phyloP scores from a whole-genome alignment of 1,139 yeast species.

The Yamadazyma membranifaciens region DNA sequence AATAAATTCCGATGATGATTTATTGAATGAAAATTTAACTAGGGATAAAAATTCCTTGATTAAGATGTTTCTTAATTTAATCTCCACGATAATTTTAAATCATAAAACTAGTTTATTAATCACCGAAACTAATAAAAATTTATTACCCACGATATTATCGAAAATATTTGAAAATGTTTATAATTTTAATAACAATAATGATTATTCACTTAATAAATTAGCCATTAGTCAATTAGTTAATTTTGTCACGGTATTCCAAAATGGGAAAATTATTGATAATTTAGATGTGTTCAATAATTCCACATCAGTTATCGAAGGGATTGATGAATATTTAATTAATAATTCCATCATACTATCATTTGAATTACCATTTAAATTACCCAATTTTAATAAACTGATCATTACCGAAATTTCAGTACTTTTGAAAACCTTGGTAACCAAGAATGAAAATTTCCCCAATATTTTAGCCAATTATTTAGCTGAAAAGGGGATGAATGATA shows the following conservation, averaged over 20 bases:
- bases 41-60: constrained; percentile 63
- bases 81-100: constrained; percentile 71
- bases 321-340: constrained; percentile 66
- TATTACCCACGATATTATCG: constrained; percentile 63
- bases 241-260: constrained; percentile 61
- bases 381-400: constrained; percentile 62
- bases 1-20: constrained; percentile 22
- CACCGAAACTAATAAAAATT: constrained; percentile 60
- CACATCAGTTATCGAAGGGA: constrained; percentile 61
- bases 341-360: constrained; percentile 68
- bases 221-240: constrained; percentile 71
- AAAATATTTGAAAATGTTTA: constrained; percentile 67
- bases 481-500: constrained; percentile 59
- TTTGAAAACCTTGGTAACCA: constrained; percentile 59
- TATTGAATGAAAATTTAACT: constrained; percentile 49
- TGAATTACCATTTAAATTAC: constrained; percentile 75
- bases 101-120: constrained; percentile 76
- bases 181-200: constrained; percentile 29
- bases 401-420: constrained; percentile 74
- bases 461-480: constrained; percentile 56
- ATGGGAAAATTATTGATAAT: constrained; percentile 52
- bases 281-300: constrained; percentile 54
- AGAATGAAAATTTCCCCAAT: constrained; percentile 41
- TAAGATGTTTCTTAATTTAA: constrained; percentile 65
- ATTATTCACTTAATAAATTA: constrained; percentile 52